Evolutionary conservation across 169 alveolate species (phyloP).

Genomic region (Nephromyces sp.): DNA sequence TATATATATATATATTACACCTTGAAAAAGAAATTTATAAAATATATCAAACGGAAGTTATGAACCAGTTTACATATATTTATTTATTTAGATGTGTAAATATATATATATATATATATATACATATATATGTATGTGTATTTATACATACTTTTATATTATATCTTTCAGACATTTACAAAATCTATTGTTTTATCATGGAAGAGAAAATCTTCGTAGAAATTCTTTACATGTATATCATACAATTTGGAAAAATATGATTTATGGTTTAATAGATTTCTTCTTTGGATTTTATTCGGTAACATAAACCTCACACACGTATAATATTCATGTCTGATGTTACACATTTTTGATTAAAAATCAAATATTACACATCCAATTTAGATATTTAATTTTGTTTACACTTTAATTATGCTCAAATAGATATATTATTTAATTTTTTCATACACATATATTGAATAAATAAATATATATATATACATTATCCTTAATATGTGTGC

Average conservation of each 20-base stretch:
- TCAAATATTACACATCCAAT: not conserved
- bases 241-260: conserved; percentile 29
- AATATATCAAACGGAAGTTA: not conserved
- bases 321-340: not conserved
- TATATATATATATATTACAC: not conserved
- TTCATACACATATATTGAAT: not conserved
- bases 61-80: not conserved
- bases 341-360: not conserved
- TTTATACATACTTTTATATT: not conserved
- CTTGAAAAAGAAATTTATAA: not conserved
- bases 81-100: not conserved
- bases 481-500: not conserved
- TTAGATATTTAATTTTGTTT: not conserved
- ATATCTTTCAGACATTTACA: conserved; percentile 38
- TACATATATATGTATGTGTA: not conserved
- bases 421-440: not conserved
- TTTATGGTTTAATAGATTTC: conserved; percentile 23
- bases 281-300: conserved; percentile 23
- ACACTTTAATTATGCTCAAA: not conserved
- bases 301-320: no score
- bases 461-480: not conserved
- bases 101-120: not conserved
- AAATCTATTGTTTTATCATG: conserved; percentile 69
- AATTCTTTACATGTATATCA: conserved; percentile 59
- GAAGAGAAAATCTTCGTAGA: conserved; percentile 64